Base-by-base conservation (phyloP, 495 filamentous ascomycete species). In the Sabuloglossum arenarium region DNA sequence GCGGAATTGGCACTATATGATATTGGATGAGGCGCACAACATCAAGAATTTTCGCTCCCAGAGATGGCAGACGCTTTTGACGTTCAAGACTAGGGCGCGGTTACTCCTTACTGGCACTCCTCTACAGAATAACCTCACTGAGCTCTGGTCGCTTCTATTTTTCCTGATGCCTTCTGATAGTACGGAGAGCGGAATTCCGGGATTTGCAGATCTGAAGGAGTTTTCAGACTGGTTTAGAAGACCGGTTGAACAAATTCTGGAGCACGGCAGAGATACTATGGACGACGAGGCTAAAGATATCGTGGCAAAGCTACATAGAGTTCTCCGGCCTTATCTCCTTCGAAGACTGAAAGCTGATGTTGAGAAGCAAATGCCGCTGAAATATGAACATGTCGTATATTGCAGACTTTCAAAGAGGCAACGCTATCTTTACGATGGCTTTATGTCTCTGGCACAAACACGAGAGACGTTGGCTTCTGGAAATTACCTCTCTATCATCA, bases 41-140 rank as follows among this genome's bases (percentile, higher is more conserved):
- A 99, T 99, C 74, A 97, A 97, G 67, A 99, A 99, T 65, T 97
- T 96, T 73, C 87, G 89, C 60, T 94, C 90, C 0, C 88, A 94
- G 66, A 74, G 90, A 58, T 99, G 91, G 91, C 90, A 97, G 65
- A 86, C 86, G 0, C 72, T 99, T 52, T 77, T 99, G 6, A 91
- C 81, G 0, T 93, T 97, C 69, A 84, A 86, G 59, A 95, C 90
- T 3, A 78, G 81, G 49, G 82, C 88, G 24, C 77, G 93, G 24
- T 75, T 99, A 34, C 74, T 99, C 1, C 74, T 99, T 5, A 99
- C 93, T 0, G 93, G 93, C 53, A 99, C 93, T 4, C 93, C 93
- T 1, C 71, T 99, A 12, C 93, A 99, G 67, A 99, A 99, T 67
- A 95, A 95, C 58, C 73, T 99, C 14, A 90, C 88, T 0, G 93